Evolutionary conservation across 1,284 basidiomycete species (phyloP).

Genomic region (Inonotus obliquus): DNA sequence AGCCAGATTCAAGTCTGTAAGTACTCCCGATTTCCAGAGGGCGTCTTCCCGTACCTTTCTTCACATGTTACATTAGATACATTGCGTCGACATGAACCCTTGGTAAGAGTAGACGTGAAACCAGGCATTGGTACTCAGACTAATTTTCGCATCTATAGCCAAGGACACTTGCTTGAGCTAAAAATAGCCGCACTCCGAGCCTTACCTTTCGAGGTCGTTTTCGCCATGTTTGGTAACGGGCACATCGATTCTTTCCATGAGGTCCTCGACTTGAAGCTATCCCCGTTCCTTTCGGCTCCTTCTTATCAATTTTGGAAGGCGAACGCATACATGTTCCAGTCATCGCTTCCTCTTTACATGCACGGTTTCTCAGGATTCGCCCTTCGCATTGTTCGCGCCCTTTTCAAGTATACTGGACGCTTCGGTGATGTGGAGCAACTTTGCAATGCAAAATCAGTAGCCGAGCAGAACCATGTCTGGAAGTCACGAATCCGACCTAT

Average conservation of each 20-base stretch:
- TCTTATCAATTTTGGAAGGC: conserved; percentile 78
- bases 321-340: conserved; percentile 59
- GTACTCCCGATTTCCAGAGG: neutral
- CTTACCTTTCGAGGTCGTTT: conserved; percentile 67
- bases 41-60: neutral
- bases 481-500: conserved; percentile 54
- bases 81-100: conserved; percentile 73
- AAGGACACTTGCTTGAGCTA: conserved; percentile 77
- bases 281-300: conserved; percentile 69
- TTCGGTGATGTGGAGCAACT: conserved; percentile 51
- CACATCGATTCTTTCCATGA: conserved; percentile 56
- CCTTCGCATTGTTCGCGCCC: conserved; percentile 57
- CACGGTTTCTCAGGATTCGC: conserved; percentile 73
- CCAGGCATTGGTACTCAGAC: neutral
- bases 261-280: conserved; percentile 62
- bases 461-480: conserved; percentile 70
- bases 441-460: conserved; percentile 50
- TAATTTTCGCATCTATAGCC: conserved; percentile 30
- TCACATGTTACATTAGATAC: conserved; percentile 38
- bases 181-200: conserved; percentile 69
- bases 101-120: conserved; percentile 30
- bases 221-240: conserved; percentile 71
- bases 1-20: conserved; percentile 46
- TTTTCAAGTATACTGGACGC: conserved; percentile 62
- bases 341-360: conserved; percentile 46